Percentiles rank a stretch among this genome's conserved stretches.
Evolutionary conservation across 169 alveolate species (phyloP).

Genomic region (Plasmodium gaboni): DNA sequence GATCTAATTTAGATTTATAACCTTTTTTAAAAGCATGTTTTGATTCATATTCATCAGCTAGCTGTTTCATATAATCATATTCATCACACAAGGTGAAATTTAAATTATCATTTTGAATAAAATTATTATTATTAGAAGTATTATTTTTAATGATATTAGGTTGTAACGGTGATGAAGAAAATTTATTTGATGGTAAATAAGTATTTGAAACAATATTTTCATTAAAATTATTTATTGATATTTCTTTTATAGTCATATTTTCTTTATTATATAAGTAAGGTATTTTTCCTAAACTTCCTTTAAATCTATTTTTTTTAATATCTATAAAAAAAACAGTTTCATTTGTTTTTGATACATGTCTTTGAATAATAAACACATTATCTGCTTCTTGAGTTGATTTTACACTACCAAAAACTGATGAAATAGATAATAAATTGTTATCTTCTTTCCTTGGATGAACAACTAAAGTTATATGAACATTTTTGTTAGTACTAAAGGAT

Average conservation of each 20-base stretch:
- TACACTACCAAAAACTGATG: constrained; percentile 96
- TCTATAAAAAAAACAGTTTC: constrained; percentile 84
- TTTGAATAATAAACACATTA: constrained; percentile 92
- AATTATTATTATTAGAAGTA: not conserved
- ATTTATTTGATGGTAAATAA: not conserved
- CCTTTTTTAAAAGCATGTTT: constrained; percentile 29
- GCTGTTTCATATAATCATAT: constrained; percentile 65
- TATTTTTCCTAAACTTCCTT: constrained; percentile 94
- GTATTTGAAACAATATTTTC: constrained; percentile 16
- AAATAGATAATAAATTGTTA: constrained; percentile 90
- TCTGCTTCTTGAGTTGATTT: constrained; percentile 98
- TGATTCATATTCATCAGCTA: constrained; percentile 69
- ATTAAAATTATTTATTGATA: constrained; percentile 47
- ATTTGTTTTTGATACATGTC: constrained; percentile 81
- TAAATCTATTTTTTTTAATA: constrained; percentile 94
- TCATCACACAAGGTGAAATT: constrained; percentile 66
- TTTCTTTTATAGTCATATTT: constrained; percentile 77
- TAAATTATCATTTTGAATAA: not conserved
- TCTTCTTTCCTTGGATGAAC: constrained; percentile 97
- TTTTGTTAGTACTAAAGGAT: constrained; percentile 91
- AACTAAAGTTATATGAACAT: constrained; percentile 94
- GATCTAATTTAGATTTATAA: not conserved
- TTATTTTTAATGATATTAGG: not conserved
- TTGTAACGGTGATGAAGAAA: not conserved
- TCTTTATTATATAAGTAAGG: constrained; percentile 76